phyloP scores from a whole-genome alignment of 2,329 filamentous ascomycete genomes.

The Metarhizium album region DNA sequence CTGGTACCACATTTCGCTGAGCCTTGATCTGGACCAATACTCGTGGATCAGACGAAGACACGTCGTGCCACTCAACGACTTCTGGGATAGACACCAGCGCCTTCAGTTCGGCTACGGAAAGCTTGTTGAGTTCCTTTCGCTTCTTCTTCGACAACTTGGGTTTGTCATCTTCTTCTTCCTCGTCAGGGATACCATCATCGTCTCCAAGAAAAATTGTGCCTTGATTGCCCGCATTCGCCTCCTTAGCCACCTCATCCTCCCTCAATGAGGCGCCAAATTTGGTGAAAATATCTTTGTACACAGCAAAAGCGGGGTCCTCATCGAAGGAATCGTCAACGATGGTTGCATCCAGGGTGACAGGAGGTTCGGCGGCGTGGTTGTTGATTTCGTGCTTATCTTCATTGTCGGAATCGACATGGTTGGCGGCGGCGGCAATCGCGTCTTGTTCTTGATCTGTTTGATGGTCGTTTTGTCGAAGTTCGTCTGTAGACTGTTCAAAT shows the following conservation, averaged over 20 bases:
- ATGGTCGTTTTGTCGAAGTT: background rate
- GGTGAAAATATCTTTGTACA: constrained; percentile 73
- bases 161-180: constrained; percentile 55
- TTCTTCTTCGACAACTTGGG: constrained; percentile 88
- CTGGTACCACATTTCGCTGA: constrained; percentile 88
- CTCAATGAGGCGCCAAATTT: constrained; percentile 61
- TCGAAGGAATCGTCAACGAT: constrained; percentile 50
- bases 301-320: constrained; percentile 68
- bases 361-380: constrained; percentile 18
- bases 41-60: constrained; percentile 78
- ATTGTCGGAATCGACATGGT: background rate
- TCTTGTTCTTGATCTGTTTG: constrained; percentile 16
- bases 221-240: constrained; percentile 61
- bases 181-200: constrained; percentile 76
- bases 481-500: background rate
- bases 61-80: constrained; percentile 95
- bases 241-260: constrained; percentile 53
- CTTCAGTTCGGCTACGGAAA: constrained; percentile 93
- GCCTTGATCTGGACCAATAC: constrained; percentile 91
- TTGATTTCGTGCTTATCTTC: background rate
- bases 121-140: constrained; percentile 79
- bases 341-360: constrained; percentile 32
- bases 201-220: constrained; percentile 77
- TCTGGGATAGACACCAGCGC: constrained; percentile 84
- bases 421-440: constrained; percentile 11